Conservation (phyloP, 2,329 filamentous ascomycete genomes). For the Colletotrichum shisoi region DNA sequence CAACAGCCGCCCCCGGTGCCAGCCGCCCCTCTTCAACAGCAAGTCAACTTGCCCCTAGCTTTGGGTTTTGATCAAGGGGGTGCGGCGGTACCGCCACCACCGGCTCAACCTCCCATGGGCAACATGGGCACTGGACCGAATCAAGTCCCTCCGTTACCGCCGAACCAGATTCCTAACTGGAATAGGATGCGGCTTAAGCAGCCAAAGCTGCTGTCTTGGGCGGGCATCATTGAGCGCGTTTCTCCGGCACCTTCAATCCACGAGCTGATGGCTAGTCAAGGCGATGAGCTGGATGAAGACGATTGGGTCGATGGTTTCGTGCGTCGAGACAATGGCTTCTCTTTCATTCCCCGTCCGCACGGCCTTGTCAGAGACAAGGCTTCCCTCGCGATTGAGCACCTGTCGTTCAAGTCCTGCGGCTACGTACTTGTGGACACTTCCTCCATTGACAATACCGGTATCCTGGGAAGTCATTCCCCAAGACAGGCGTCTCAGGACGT, state of each 20-base stretch:
- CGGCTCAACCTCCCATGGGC: not conserved
- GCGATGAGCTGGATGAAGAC: not conserved
- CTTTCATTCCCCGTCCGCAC: constrained; percentile 42
- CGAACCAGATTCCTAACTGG: constrained; percentile 16
- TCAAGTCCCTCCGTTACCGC: constrained; percentile 6
- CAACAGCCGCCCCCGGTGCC: constrained; percentile 27
- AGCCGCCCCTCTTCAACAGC: constrained; percentile 17
- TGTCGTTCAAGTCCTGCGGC: constrained; percentile 68
- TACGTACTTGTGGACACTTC: constrained; percentile 58
- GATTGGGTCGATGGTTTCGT: constrained; percentile 5
- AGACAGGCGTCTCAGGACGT: constrained; percentile 35
- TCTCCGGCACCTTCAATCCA: constrained; percentile 50
- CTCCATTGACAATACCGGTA: constrained; percentile 49
- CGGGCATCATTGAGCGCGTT: constrained; percentile 54
- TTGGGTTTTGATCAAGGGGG: not conserved
- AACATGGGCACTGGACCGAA: constrained; percentile 4
- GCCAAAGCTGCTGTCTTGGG: constrained; percentile 51
- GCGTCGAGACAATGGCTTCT: constrained; percentile 12
- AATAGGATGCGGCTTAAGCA: constrained; percentile 25
- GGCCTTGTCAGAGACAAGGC: constrained; percentile 44
- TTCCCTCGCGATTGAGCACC: constrained; percentile 47
- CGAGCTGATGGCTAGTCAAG: constrained; percentile 37
- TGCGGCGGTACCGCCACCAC: not conserved
- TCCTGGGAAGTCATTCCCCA: constrained; percentile 44
- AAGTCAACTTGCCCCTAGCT: constrained; percentile 5